Conservation (phyloP, 2,329 filamentous ascomycete species). For the Phyllosticta paracitricarpa region DNA sequence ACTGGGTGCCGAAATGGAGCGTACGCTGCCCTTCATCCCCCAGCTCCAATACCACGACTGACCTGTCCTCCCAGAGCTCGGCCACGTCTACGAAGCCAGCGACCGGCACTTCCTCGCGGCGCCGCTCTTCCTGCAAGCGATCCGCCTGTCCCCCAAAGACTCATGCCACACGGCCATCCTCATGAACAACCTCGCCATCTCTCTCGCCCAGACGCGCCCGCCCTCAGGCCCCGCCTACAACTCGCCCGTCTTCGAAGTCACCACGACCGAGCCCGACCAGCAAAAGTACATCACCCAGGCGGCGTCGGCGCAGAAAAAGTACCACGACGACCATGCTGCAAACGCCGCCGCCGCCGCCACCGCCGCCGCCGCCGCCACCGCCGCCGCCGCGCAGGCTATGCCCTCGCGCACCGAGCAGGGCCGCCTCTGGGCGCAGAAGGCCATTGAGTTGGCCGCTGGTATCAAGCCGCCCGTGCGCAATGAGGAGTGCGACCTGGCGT, state of each 20-base stretch:
- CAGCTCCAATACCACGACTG: background rate
- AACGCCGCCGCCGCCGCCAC: slow-evolving; percentile 15
- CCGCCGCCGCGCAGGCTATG: slow-evolving; percentile 13
- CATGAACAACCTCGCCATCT: slow-evolving; percentile 75
- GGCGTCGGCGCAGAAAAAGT: background rate
- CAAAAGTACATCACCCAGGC: background rate
- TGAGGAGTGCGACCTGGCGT: slow-evolving; percentile 74
- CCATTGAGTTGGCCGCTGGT: slow-evolving; percentile 54
- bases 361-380: background rate
- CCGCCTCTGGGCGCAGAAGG: slow-evolving; percentile 68
- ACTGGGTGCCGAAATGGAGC: slow-evolving; percentile 64
- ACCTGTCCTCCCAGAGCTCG: slow-evolving; percentile 45
- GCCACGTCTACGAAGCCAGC: slow-evolving; percentile 62
- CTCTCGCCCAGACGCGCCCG: slow-evolving; percentile 54
- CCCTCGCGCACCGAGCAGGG: slow-evolving; percentile 46
- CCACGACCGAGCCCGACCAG: background rate
- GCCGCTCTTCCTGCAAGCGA: slow-evolving; percentile 76
- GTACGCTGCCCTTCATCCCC: slow-evolving; percentile 30
- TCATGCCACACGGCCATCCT: slow-evolving; percentile 72
- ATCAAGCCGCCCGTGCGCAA: slow-evolving; percentile 58
- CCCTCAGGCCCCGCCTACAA: slow-evolving; percentile 11
- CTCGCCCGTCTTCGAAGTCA: slow-evolving; percentile 21
- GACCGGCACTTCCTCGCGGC: slow-evolving; percentile 72
- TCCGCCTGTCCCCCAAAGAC: slow-evolving; percentile 53
- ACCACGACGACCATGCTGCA: background rate